Evolutionary conservation across 2,329 filamentous ascomycete species (phyloP).

Genomic region (Fusarium compactum): DNA sequence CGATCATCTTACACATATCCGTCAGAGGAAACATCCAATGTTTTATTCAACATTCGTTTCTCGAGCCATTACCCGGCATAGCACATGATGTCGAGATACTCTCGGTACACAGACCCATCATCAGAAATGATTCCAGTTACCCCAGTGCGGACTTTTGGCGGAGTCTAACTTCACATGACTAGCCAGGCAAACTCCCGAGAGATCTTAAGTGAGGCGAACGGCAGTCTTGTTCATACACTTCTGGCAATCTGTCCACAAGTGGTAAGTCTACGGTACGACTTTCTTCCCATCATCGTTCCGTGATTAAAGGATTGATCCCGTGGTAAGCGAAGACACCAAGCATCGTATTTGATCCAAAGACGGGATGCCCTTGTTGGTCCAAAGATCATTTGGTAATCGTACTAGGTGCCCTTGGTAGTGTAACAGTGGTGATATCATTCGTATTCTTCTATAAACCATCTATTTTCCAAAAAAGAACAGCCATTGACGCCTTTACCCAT

Average conservation of each 20-base stretch:
- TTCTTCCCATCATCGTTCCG: background rate
- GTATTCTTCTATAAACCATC: background rate
- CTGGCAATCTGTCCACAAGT: background rate
- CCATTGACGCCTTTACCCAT: constrained; percentile 17
- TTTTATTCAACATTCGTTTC: constrained; percentile 1
- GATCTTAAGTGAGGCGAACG: background rate
- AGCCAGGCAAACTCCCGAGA: constrained; percentile 1
- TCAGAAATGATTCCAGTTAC: background rate
- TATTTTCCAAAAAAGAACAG: background rate
- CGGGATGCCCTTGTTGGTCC: background rate
- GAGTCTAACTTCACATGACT: constrained; percentile 11
- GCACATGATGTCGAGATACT: constrained; percentile 2
- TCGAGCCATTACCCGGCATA: constrained; percentile 7
- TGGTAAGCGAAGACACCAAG: background rate
- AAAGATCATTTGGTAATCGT: background rate
- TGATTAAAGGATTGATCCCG: background rate
- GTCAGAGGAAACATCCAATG: background rate
- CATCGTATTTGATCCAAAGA: background rate
- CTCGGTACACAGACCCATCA: background rate
- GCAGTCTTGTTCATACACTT: background rate
- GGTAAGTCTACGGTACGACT: background rate
- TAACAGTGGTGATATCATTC: background rate
- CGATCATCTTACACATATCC: background rate
- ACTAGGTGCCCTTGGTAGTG: background rate
- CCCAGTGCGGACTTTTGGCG: background rate